These are phyloP conservation scores for Helianthus tuberosus DNA, from an alignment of 129 eudicot genomes.

Conservation along the genomic window DNA sequence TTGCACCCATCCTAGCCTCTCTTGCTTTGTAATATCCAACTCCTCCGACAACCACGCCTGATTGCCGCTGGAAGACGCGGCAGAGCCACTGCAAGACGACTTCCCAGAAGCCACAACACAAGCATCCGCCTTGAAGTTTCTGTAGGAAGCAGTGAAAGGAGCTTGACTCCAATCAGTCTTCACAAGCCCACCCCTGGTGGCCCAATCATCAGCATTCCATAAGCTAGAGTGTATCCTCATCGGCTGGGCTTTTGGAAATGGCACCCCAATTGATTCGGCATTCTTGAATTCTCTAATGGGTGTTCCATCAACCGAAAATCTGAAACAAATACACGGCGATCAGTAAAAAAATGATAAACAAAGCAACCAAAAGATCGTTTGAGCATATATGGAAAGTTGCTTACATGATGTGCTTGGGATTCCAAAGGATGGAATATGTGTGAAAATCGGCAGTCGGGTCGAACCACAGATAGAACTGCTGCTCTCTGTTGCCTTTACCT, in stretches of 20 bases:
- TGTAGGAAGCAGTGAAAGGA: conserved; percentile 57
- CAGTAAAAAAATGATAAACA: not conserved
- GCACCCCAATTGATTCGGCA: conserved; percentile 45
- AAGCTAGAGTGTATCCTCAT: conserved; percentile 56
- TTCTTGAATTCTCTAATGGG: conserved; percentile 61
- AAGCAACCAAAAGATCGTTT: not conserved
- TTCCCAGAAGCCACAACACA: conserved; percentile 37
- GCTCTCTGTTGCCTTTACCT: conserved; percentile 63
- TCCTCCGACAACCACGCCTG: conserved; percentile 47
- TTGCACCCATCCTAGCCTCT: conserved; percentile 51
- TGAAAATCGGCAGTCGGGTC: conserved; percentile 65
- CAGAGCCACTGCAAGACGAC: conserved; percentile 32
- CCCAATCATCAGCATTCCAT: conserved; percentile 56
- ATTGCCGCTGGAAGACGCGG: conserved; percentile 19
- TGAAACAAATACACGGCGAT: conserved; percentile 2
- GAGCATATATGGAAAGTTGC: not conserved
- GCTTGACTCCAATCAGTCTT: conserved; percentile 55
- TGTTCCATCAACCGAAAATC: conserved; percentile 57
- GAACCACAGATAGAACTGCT: conserved; percentile 57
- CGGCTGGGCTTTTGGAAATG: conserved; percentile 48
- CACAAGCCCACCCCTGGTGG: conserved; percentile 49
- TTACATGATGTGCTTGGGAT: conserved; percentile 48
- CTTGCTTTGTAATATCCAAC: conserved; percentile 43
- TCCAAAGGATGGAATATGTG: conserved; percentile 57
- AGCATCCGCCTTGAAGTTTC: conserved; percentile 47